phyloP scores from a whole-genome alignment of 2,329 filamentous ascomycete genomes.

The Chrysosporium keratinophilum region DNA sequence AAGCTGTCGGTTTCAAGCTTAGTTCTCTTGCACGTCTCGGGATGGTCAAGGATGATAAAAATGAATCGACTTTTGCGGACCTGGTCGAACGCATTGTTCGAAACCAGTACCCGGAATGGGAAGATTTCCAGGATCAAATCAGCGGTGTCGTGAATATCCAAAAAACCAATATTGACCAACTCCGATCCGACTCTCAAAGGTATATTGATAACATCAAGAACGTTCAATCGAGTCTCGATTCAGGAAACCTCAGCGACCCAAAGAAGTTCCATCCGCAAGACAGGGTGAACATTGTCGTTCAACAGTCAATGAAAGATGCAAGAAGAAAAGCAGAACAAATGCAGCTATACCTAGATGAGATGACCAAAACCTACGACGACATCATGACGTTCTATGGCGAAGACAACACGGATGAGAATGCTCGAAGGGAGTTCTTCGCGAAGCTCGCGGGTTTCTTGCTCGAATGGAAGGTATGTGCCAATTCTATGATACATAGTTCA shows the following conservation, averaged over 20 bases:
- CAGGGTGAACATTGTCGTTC: conserved; percentile 80
- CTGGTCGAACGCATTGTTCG: conserved; percentile 93
- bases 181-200: conserved; percentile 73
- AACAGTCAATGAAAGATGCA: conserved; percentile 92
- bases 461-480: conserved; percentile 67
- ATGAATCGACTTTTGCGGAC: conserved; percentile 90
- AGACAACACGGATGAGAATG: conserved; percentile 80
- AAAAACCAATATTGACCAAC: conserved; percentile 90
- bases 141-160: conserved; percentile 63
- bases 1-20: conserved; percentile 94
- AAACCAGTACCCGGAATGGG: conserved; percentile 93
- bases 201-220: conserved; percentile 95
- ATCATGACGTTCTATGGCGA: conserved; percentile 97
- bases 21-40: conserved; percentile 83
- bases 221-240: conserved; percentile 82
- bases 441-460: conserved; percentile 82
- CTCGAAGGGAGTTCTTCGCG: conserved; percentile 87
- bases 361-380: conserved; percentile 81
- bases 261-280: conserved; percentile 98
- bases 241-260: conserved; percentile 86
- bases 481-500: neutral
- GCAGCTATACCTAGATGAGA: conserved; percentile 85
- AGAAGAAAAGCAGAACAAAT: conserved; percentile 92
- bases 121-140: conserved; percentile 78
- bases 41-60: conserved; percentile 99